Evolutionary conservation across 2,329 filamentous ascomycete species (phyloP), one percentile per base, ranked within the genome.

Genomic region (Trichoderma sp.): DNA sequence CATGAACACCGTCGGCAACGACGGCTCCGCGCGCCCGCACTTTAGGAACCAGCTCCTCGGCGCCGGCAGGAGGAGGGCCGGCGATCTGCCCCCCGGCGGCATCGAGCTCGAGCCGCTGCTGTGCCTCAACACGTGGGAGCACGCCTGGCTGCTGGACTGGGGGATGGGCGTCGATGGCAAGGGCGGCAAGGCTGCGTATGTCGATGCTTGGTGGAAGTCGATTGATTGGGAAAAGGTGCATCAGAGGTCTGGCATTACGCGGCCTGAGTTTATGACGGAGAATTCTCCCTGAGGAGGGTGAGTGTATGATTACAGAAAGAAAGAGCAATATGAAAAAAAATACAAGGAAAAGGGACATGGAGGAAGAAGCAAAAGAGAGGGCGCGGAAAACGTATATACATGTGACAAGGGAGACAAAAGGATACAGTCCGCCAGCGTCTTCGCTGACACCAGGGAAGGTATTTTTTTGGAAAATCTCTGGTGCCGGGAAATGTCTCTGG

Each of bases 81-180:
- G 68, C 41, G 73, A 76, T 52, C 76, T 83, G 66, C 83, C 87
- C 5, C 88, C 90, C 1, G 90, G 90, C 45, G 89, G 88, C 65
- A 83, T 87, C 68, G 84, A 90, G 56, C 77, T 93, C 41, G 82
- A 87, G 64, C 93, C 94, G 14, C 82, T 98, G 67, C 81, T 99
- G 71, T 97, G 94, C 75, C 85, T 98, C 66, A 98, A 93, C 79
- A 97, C 93, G 5, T 99, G 95, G 95, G 90, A 98, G 81, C 95
- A 98, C 78, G 89, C 90, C 9, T 99, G 91, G 87, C 80, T 98
- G 76, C 85, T 86, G 63, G 93, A 98, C 76, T 97, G 91, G 77
- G 86, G 86, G 59, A 74, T 88, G 34, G 82, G 82, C 10, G 76
- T 73, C 1, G 76, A 76, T 47, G 89, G 89, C 5, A 77, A 88